Evolutionary conservation across 768 basidiomycete genomes (phyloP), one percentile per base, ranked within the genome.

Genomic region (Leccinellum rugosiceps): DNA sequence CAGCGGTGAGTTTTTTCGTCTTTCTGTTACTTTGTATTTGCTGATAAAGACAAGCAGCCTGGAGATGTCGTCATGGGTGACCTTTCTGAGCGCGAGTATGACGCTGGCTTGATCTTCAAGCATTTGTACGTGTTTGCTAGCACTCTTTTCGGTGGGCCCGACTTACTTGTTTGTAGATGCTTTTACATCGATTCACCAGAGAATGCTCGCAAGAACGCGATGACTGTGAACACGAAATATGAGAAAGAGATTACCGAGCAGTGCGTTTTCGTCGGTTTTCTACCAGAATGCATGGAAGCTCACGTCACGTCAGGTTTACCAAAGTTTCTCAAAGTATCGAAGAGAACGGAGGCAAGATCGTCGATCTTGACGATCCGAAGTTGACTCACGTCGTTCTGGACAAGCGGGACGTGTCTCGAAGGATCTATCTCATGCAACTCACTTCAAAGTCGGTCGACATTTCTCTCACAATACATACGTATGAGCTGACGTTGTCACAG

Each of bases 141-240:
- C 50, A 6, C 26, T 11, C 19, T 41, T 44, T 19, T 52, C 9
- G 41, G 9, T 28, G 21, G 23, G 5, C 17, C 11, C 31, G 9
- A 45, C 34, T 56, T 38, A 50, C 50, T 6, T 34, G 13, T 51
- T 45, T n/a, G 17, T 53, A 94, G 92, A 60, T 85, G 84, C 63
- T 95, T 96, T 72, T 98, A 97, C 72, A 77, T 98, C 35, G 95
- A 98, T 70, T 83, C 90, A 3, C 81, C 86, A 0, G 78, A 78
- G 21, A 93, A 93, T 64, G 92, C 94, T 0, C 72, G 68, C 8
- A 74, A 77, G 68, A 80, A 92, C 60, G 83, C 79, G 10, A 83
- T 96, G 78, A 47, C 59, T 3, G 76, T 87, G 32, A 82, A 81
- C 51, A 68, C 80, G 48, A 82, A 80, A 68, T 64, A 82, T 43